Conservation (phyloP, 108 stramenopile species). For the Nannochloropsis gaditana region DNA sequence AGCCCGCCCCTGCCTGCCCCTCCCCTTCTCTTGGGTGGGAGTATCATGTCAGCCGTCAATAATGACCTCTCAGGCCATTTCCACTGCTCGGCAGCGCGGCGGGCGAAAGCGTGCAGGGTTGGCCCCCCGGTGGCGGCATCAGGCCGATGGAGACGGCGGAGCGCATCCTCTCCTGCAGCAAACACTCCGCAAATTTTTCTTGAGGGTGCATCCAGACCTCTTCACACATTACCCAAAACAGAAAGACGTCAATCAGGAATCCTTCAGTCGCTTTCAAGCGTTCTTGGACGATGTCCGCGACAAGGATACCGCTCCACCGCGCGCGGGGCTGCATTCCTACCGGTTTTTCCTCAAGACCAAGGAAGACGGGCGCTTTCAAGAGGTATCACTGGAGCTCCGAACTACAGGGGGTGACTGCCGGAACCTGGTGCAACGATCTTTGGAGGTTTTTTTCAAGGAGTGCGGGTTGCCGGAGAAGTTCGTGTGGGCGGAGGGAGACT, state of each 20-base stretch:
- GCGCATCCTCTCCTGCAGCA: constrained; percentile 7
- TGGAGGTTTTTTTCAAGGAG: neutral
- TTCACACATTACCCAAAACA: constrained; percentile 16
- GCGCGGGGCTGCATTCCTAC: constrained; percentile 10
- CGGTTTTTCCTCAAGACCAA: constrained; percentile 12
- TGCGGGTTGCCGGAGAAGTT: constrained; percentile 18
- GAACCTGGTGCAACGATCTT: neutral
- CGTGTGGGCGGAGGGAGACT: constrained; percentile 15
- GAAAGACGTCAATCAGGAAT: neutral
- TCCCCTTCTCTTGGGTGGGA: neutral
- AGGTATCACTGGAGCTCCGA: neutral
- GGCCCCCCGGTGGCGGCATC: neutral
- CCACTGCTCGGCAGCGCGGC: neutral
- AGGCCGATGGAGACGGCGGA: neutral
- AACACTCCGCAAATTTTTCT: neutral
- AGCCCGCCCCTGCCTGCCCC: neutral
- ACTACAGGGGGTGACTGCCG: neutral
- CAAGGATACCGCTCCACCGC: constrained; percentile 15
- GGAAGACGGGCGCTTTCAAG: neutral
- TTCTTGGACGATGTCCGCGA: neutral
- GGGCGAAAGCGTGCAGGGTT: neutral
- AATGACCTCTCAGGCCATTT: neutral
- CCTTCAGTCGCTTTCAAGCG: constrained; percentile 5
- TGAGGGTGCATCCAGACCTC: constrained; percentile 10
- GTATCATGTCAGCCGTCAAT: neutral